phyloP scores from a whole-genome alignment of 2,329 filamentous ascomycete genomes.

The Sarocladium brachiariae region DNA sequence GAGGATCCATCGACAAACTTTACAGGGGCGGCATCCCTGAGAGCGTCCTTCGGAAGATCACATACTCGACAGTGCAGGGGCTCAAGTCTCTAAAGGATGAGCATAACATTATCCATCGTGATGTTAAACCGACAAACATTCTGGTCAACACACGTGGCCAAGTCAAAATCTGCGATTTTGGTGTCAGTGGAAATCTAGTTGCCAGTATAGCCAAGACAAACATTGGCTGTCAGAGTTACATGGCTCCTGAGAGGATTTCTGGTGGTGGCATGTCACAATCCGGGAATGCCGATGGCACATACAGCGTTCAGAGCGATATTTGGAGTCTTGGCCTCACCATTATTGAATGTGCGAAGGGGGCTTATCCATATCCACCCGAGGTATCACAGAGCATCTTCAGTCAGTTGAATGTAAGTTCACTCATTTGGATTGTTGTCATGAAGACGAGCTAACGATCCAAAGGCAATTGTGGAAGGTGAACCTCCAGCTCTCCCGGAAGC shows the following conservation, averaged over 20 bases:
- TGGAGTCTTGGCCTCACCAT: constrained; percentile 94
- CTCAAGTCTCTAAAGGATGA: constrained; percentile 92
- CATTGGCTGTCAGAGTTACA: constrained; percentile 98
- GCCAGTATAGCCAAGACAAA: constrained; percentile 98
- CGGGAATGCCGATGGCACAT: constrained; percentile 70
- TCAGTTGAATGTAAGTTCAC: constrained; percentile 76
- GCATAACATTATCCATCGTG: constrained; percentile 97
- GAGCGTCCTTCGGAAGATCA: constrained; percentile 80
- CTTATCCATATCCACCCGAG: constrained; percentile 94
- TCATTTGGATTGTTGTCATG: background rate
- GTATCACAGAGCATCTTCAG: constrained; percentile 98
- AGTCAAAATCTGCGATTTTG: constrained; percentile 98
- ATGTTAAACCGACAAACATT: constrained; percentile 99
- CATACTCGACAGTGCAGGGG: constrained; percentile 81
- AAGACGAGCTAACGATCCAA: constrained; percentile 10
- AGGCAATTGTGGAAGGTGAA: constrained; percentile 98
- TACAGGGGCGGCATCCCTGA: constrained; percentile 90
- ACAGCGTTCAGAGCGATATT: constrained; percentile 96
- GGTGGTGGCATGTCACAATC: constrained; percentile 72
- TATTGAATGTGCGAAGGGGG: constrained; percentile 90
- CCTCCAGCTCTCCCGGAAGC: constrained; percentile 77
- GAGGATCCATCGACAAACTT: constrained; percentile 92
- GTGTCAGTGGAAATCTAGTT: constrained; percentile 91
- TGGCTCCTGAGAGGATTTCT: constrained; percentile 94
- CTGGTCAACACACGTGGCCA: constrained; percentile 83